A percentile compares a stretch with the other conserved stretches of the same genome.
Evolutionary conservation across 2,329 filamentous ascomycete genomes (phyloP).

Genomic region (Byssoonygena ceratinophila): DNA sequence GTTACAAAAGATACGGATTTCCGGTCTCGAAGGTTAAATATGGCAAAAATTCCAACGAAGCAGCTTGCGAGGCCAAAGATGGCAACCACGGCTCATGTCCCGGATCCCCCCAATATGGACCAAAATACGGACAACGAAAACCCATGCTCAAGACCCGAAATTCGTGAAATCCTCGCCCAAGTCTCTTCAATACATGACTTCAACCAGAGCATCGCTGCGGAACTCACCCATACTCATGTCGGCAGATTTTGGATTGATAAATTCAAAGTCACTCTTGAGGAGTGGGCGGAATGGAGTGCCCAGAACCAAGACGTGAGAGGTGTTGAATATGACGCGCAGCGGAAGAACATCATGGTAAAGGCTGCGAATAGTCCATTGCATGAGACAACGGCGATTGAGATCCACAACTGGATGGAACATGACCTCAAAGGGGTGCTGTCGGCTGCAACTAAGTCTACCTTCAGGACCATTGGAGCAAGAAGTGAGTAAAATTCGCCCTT

Average conservation of each 20-base stretch:
- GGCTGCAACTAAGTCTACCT: too few species aligned
- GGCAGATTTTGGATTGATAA: constrained; percentile 6
- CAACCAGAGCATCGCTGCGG: neutral
- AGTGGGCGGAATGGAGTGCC: constrained; percentile 6
- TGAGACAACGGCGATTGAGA: too few species aligned
- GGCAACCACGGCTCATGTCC: neutral
- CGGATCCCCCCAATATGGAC: neutral
- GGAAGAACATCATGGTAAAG: neutral
- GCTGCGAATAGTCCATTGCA: too few species aligned
- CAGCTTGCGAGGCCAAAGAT: neutral
- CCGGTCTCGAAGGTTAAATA: neutral
- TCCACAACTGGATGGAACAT: too few species aligned
- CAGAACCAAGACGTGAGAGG: constrained; percentile 1
- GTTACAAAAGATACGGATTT: neutral
- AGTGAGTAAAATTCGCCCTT: too few species aligned
- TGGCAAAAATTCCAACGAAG: neutral
- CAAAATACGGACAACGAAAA: neutral
- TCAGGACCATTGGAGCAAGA: too few species aligned
- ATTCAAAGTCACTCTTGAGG: neutral
- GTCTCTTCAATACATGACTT: neutral
- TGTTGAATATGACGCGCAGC: constrained; percentile 7
- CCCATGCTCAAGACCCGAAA: constrained; percentile 1
- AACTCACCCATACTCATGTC: constrained; percentile 1
- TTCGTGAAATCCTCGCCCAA: constrained; percentile 2
- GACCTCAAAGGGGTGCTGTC: too few species aligned